These are phyloP conservation scores for Lactarius sp. DNA, from an alignment of 768 basidiomycete species.

Conservation along the genomic window DNA sequence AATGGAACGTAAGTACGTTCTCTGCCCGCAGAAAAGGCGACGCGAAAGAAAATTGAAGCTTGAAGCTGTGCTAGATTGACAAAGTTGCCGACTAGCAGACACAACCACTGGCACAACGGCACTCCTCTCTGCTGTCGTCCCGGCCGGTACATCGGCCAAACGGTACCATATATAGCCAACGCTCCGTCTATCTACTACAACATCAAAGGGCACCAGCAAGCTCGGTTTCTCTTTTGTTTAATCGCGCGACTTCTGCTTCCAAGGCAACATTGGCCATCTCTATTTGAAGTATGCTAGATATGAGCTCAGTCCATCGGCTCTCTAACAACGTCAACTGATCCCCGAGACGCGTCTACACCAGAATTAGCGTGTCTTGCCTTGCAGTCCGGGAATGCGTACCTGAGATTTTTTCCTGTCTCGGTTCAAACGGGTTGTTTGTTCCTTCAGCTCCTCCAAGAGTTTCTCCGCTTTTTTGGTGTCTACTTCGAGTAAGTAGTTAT, in stretches of 20 bases:
- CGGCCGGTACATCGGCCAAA: constrained; percentile 12
- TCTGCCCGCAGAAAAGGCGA: background rate
- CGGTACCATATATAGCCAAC: constrained; percentile 16
- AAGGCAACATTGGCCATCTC: constrained; percentile 92
- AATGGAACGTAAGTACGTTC: background rate
- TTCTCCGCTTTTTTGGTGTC: constrained; percentile 68
- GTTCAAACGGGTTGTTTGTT: constrained; percentile 80
- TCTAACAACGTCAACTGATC: constrained; percentile 77
- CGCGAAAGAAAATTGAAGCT: constrained; percentile 16
- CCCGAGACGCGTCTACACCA: constrained; percentile 64
- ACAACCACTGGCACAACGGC: background rate
- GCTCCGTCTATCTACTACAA: constrained; percentile 9
- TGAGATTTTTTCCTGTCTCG: constrained; percentile 83
- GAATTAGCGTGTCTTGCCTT: background rate
- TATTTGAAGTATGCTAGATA: constrained; percentile 86
- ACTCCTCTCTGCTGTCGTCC: constrained; percentile 3
- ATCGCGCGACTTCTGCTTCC: constrained; percentile 68
- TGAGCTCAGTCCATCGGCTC: constrained; percentile 87
- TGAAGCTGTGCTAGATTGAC: background rate
- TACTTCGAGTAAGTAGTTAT: constrained; percentile 83
- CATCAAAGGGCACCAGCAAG: constrained; percentile 39
- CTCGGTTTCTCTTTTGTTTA: constrained; percentile 58
- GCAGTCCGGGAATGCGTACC: constrained; percentile 38
- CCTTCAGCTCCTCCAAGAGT: constrained; percentile 69
- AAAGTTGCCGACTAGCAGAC: background rate